Evolutionary conservation across 1,139 yeast genomes (phyloP).

Genomic region (Pichia sp.): DNA sequence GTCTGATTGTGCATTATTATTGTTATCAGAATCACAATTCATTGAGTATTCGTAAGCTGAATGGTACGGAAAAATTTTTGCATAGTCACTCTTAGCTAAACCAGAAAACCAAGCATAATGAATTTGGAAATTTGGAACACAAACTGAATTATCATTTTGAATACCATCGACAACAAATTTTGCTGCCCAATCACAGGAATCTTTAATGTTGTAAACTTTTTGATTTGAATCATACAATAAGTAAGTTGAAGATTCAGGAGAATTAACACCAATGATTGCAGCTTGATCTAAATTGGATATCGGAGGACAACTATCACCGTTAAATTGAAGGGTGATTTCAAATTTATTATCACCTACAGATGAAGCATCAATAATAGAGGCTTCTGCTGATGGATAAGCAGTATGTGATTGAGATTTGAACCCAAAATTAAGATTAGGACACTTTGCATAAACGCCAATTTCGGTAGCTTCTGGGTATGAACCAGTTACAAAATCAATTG

Average conservation of each 20-base stretch:
- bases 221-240: slow-evolving; percentile 19
- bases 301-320: slow-evolving; percentile 10
- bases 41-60: slow-evolving; percentile 23
- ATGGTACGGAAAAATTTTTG: slow-evolving; percentile 20
- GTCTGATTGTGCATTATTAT: slow-evolving; percentile 27
- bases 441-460: slow-evolving; percentile 10
- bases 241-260: slow-evolving; percentile 12
- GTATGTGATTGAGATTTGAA: slow-evolving; percentile 14
- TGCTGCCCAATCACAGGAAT: slow-evolving; percentile 24
- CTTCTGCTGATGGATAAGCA: slow-evolving; percentile 10
- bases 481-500: slow-evolving; percentile 11
- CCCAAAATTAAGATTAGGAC: slow-evolving; percentile 24
- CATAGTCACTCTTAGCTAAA: slow-evolving; percentile 12
- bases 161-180: slow-evolving; percentile 22
- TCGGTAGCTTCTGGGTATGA: slow-evolving; percentile 1
- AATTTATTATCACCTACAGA: slow-evolving; percentile 9
- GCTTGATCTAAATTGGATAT: slow-evolving; percentile 14
- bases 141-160: slow-evolving; percentile 13
- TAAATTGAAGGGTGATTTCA: slow-evolving; percentile 11
- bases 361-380: not conserved
- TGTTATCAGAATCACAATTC: slow-evolving; percentile 27
- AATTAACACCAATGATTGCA: slow-evolving; percentile 15
- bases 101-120: slow-evolving; percentile 29
- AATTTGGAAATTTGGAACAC: slow-evolving; percentile 28
- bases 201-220: slow-evolving; percentile 16